Base-by-base conservation (phyloP, 1,284 basidiomycete species). In the Sporisorium exsertum region DNA sequence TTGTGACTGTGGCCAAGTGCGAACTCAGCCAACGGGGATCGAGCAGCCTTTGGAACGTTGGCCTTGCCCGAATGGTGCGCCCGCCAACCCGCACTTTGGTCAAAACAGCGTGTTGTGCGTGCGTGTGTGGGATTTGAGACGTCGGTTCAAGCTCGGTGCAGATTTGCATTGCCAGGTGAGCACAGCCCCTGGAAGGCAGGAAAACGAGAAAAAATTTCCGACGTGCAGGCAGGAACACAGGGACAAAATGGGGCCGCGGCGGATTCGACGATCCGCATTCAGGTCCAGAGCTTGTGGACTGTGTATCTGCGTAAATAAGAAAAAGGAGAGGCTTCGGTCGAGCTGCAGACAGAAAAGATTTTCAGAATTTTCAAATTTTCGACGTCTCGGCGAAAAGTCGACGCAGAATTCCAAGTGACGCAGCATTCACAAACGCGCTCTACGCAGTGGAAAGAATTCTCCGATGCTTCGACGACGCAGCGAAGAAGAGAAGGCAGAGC, bases 91-190 rank as follows among this genome's bases (percentile, higher is more conserved):
- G 10, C 22, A 20, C 24, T 15, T 32, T 32, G 29, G n/a, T n/a
- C n/a, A n/a, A n/a, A n/a, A n/a, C n/a, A n/a, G n/a, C 29, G 29
- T 32, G 29, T 27, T 46, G 45, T 24, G 45, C 45, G 12, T 26
- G 15, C 4, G 15, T 6, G 2, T 18, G 40, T 20, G 40, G 40
- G 40, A 43, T 32, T 47, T 13, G 27, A 49, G 16, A 29, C n/a
- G 40, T 49, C 47, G 47, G 47, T 27, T 49, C 47, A n/a, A 49
- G 47, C 47, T 49, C 47, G 47, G 47, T 49, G 47, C 13, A 29
- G 18, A 49, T 1, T 6, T 10, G 40, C n/a, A 43, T 43, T 43
- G 8, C 35, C 8, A 6, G 13, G 35, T 6, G 8, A 35, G 35
- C 37, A n/a, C 37, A 40, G 37, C 37, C 15, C 37, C n/a, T 40